These are phyloP conservation scores for Fraxinus cuspidata DNA, from an alignment of 257 asterid genomes.

Conservation along the genomic window DNA sequence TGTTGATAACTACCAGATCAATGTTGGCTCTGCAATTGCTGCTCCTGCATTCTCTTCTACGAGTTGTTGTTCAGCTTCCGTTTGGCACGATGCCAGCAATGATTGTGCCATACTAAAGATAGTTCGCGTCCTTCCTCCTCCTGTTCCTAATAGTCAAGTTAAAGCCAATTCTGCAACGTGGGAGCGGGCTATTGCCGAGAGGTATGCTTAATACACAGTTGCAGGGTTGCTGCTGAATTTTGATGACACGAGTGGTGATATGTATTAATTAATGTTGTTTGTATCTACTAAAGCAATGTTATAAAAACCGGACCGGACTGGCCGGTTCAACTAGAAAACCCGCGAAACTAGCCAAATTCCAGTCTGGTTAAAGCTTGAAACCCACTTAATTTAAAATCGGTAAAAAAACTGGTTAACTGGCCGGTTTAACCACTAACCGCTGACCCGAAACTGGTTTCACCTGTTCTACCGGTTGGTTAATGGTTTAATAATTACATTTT, in stretches of 20 bases:
- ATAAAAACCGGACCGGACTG: too few species aligned
- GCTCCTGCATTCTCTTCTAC: slow-evolving; percentile 98
- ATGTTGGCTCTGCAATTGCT: slow-evolving; percentile 92
- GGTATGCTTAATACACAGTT: slow-evolving; percentile 48
- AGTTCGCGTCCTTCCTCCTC: slow-evolving; percentile 92
- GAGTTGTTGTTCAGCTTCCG: slow-evolving; percentile 98
- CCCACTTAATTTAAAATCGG: too few species aligned
- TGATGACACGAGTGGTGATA: slow-evolving; percentile 8
- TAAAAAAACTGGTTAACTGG: too few species aligned
- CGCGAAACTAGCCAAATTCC: too few species aligned
- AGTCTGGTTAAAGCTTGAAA: too few species aligned
- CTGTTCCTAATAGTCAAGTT: slow-evolving; percentile 68
- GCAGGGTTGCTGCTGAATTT: slow-evolving; percentile 15
- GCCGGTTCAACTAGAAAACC: too few species aligned
- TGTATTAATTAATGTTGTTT: slow-evolving; percentile 11
- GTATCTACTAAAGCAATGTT: background rate
- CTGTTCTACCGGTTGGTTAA: too few species aligned
- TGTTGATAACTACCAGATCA: slow-evolving; percentile 79
- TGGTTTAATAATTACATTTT: too few species aligned
- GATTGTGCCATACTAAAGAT: slow-evolving; percentile 85
- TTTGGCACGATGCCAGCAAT: slow-evolving; percentile 86
- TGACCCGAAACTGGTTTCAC: too few species aligned
- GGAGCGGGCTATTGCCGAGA: slow-evolving; percentile 99
- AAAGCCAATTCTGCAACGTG: slow-evolving; percentile 81
- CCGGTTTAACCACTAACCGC: too few species aligned